Percentiles rank a stretch among this genome's conserved stretches.
These are phyloP conservation scores for Globisporangium viniferum DNA, from an alignment of 352 stramenopile genomes.

Conservation along the genomic window DNA sequence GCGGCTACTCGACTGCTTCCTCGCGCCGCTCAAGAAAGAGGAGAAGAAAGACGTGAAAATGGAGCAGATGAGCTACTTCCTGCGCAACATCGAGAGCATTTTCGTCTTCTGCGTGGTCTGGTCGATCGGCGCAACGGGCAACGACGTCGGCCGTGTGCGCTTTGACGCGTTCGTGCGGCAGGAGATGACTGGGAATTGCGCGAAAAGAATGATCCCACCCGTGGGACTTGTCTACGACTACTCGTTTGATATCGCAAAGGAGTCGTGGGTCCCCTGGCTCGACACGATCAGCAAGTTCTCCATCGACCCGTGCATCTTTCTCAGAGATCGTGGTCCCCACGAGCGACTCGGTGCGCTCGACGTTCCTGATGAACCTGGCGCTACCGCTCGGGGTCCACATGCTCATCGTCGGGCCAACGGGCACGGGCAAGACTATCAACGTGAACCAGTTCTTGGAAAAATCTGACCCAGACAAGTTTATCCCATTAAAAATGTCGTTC, in stretches of 20 bases:
- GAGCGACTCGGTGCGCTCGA: slow-evolving; percentile 91
- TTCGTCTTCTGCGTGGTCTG: slow-evolving; percentile 94
- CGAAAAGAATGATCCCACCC: slow-evolving; percentile 53
- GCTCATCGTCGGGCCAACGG: slow-evolving; percentile 92
- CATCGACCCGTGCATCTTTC: slow-evolving; percentile 80
- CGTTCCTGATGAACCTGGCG: slow-evolving; percentile 89
- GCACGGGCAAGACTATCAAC: slow-evolving; percentile 94
- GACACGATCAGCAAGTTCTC: slow-evolving; percentile 85
- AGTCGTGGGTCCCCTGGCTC: slow-evolving; percentile 89
- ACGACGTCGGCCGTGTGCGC: slow-evolving; percentile 72
- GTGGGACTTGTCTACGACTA: slow-evolving; percentile 89
- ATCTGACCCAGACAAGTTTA: slow-evolving; percentile 86
- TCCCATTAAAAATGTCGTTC: slow-evolving; percentile 91
- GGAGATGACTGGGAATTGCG: slow-evolving; percentile 68
- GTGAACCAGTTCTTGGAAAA: slow-evolving; percentile 91
- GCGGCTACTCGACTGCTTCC: slow-evolving; percentile 91
- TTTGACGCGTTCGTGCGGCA: slow-evolving; percentile 88
- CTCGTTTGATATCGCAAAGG: slow-evolving; percentile 76
- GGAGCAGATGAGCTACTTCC: slow-evolving; percentile 63
- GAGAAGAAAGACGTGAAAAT: slow-evolving; percentile 83
- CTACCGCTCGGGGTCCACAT: slow-evolving; percentile 85
- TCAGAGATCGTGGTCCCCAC: slow-evolving; percentile 93
- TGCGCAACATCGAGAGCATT: slow-evolving; percentile 81
- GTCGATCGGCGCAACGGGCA: slow-evolving; percentile 89
- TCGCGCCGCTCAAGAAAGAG: slow-evolving; percentile 78